phyloP scores from a whole-genome alignment of 768 basidiomycete species.

The Rhizopogon roseolus region DNA sequence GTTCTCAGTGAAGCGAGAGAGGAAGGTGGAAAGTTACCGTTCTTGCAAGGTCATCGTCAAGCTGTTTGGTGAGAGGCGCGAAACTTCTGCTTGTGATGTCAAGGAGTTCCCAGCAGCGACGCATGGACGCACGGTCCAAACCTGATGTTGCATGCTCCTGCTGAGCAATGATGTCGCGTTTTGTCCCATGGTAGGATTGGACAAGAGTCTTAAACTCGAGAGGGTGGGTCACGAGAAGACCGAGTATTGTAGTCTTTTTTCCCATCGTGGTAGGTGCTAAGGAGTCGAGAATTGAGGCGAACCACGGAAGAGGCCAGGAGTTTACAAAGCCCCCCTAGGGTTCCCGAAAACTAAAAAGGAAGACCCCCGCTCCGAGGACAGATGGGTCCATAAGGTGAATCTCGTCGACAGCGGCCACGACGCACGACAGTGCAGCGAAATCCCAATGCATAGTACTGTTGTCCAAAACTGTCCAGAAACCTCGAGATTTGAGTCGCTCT shows the following conservation, averaged over 20 bases:
- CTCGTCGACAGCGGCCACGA: too few relatives aligned
- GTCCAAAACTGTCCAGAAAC: too few relatives aligned
- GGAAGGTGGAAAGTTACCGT: slow-evolving; percentile 44
- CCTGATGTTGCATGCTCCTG: slow-evolving; percentile 76
- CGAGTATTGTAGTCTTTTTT: slow-evolving; percentile 49
- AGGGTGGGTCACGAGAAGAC: slow-evolving; percentile 72
- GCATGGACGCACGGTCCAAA: slow-evolving; percentile 85
- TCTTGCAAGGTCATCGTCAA: slow-evolving; percentile 91
- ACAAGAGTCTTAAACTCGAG: slow-evolving; percentile 78
- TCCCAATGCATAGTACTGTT: too few relatives aligned
- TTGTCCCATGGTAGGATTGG: slow-evolving; percentile 79
- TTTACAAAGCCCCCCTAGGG: too few relatives aligned
- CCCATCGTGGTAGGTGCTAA: slow-evolving; percentile 37
- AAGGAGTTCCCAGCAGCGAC: slow-evolving; percentile 83
- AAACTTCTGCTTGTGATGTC: slow-evolving; percentile 90
- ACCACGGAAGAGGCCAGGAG: too few relatives aligned
- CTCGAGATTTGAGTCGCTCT: too few relatives aligned
- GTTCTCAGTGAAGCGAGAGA: background rate
- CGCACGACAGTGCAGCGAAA: too few relatives aligned
- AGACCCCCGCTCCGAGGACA: too few relatives aligned
- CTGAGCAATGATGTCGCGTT: slow-evolving; percentile 75
- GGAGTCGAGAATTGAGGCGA: background rate
- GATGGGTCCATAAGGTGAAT: too few relatives aligned
- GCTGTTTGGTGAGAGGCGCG: slow-evolving; percentile 88
- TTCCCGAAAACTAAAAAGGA: too few relatives aligned